Base-by-base conservation (phyloP, 257 asterid species). In the Salvia rosmarinus region DNA sequence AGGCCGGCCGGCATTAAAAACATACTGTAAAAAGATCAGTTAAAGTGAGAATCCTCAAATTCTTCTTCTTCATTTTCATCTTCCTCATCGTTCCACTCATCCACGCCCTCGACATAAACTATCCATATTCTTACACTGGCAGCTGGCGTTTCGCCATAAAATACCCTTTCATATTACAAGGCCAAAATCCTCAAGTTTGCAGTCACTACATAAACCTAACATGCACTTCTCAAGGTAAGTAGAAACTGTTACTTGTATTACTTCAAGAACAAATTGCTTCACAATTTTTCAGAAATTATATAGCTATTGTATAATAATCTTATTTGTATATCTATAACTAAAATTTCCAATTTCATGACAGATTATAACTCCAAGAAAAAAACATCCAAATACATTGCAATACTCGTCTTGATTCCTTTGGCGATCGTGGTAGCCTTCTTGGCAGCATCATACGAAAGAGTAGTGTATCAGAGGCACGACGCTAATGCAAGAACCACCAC, bases 191-290 rank as follows among this genome's bases (percentile, higher is more conserved):
- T 54, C 46, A 21, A 11, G 46, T 23, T 14, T 69, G 72, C 60
- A 60, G 71, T 12, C 7, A 71, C 14, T 69, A 76, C 19, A 60
- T 62, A 39, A 25, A 76, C 19, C 80, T 68, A 5, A 50, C 4
- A 40, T 76, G 76, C 52, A n/a, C 5, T 30, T 6, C 20, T 30
- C 43, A 35, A 67, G 79, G 73, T 74, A 67, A 75, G 73, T 74
- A 40, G 34, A 57, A 32, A 49, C 8, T 40, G 6, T 64, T 10
- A 2, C 2, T 9, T 19, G 0, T 32, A n/a, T 21, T 30, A n/a
- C 17, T 28, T 59, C 49, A 60, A 34, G 30, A 60, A 9, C 47
- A 60, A 11, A n/a, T 46, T 42, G n/a, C 11, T 6, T 9, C 21
- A 50, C 32, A 54, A 54, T 54, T 54, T 54, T 9, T 9, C n/a